A percentile compares a stretch with the other conserved stretches of the same genome.
Conservation (phyloP, 2,329 filamentous ascomycete species). For the Thielaviopsis ethacetica region DNA sequence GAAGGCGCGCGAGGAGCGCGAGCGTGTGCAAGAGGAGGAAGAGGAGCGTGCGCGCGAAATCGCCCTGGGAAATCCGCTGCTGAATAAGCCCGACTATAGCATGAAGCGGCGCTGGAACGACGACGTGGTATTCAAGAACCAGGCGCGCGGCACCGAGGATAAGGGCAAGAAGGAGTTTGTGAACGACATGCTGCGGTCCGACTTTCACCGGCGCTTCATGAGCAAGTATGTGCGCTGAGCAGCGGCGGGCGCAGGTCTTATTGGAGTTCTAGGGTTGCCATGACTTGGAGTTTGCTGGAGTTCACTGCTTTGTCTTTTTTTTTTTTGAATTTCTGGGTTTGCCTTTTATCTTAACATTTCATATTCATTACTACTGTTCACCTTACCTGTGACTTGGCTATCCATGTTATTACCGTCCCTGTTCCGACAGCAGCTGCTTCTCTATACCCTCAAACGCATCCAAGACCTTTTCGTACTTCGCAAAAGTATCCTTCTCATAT, state of each 20-base stretch:
- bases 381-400: background rate
- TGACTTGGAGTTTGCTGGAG: constrained; percentile 1
- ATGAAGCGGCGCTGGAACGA: constrained; percentile 94
- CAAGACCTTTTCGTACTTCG: constrained; percentile 61
- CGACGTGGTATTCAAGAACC: constrained; percentile 98
- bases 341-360: background rate
- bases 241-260: background rate
- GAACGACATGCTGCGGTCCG: constrained; percentile 85
- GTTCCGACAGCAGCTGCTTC: constrained; percentile 31
- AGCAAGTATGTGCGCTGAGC: constrained; percentile 42
- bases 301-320: constrained; percentile 12
- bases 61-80: constrained; percentile 76
- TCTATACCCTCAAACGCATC: constrained; percentile 67
- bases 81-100: constrained; percentile 78
- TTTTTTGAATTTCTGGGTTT: constrained; percentile 2
- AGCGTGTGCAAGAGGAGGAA: constrained; percentile 63
- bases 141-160: constrained; percentile 86
- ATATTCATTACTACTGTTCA: too few relatives aligned
- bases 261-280: background rate
- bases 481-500: constrained; percentile 58
- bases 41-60: constrained; percentile 78
- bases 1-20: constrained; percentile 44
- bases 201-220: constrained; percentile 99
- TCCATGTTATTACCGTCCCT: constrained; percentile 14
- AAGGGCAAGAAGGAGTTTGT: constrained; percentile 91